Evolutionary conservation across 129 eudicot species (phyloP), one percentile per base, ranked within the genome.

Genomic region (Tagetes erecta): DNA sequence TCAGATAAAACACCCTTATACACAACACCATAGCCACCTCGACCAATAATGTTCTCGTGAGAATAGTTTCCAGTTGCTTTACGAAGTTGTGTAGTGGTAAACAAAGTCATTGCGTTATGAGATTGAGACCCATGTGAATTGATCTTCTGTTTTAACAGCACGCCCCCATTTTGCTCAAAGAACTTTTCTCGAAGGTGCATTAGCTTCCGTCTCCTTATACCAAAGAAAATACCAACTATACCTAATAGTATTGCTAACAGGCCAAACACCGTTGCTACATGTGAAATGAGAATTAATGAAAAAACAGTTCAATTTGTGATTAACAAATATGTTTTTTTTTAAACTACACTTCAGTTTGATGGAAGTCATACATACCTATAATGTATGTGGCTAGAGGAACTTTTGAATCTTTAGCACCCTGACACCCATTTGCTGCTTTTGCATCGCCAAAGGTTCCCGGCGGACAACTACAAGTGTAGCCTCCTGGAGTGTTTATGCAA

Each of bases 381-480:
- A 1, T 67, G 55, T 41, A 64, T 38, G 30, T 31, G 38, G 50
- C 3, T 8, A 39, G 3, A n/a, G 55, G 4, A 0, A 20, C 27
- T 44, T 44, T 67, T 14, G 71, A 20, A 42, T 67, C 39, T 42
- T 42, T 67, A 42, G 27, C 27, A 20, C 3, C 5, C 30, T 8
- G 14, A 42, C 71, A 67, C 20, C 55, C 71, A 41, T 41, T 9
- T 67, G 8, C 37, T 2, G 37, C 5, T 44, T 20, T 67, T 42
- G 71, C n/a, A 53, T 83, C 67, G 4, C 86, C 86, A 9, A 4
- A 31, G 9, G 63, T 56, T 46, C 83, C 84, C 10, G 13, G 49
- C 11, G 72, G 66, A 47, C 87, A 83, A 38, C 68, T 40, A 64
- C 87, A 83, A 11, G 4, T 79, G 47, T 62, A 83, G n/a, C 76